phyloP scores from a whole-genome alignment of 805 yeast genomes.

The Tetrapisispora namnaoensis region DNA sequence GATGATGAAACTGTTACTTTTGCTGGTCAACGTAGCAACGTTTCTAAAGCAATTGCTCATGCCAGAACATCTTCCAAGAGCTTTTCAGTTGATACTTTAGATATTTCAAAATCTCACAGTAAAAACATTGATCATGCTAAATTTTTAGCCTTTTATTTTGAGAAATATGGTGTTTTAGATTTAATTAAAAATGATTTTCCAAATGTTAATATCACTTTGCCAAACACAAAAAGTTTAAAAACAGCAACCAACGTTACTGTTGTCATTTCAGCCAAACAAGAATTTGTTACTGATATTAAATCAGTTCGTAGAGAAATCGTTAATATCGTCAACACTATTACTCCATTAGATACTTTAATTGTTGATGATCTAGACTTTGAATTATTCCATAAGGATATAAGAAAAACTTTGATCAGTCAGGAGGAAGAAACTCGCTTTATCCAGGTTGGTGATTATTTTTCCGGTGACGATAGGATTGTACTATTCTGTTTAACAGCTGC shows the following conservation, averaged over 20 bases:
- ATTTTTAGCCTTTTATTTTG: conserved; percentile 58
- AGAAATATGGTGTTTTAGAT: conserved; percentile 39
- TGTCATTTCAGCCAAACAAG: conserved; percentile 48
- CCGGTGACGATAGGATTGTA: conserved; percentile 40
- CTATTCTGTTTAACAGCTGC: conserved; percentile 42
- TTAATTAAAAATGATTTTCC: conserved; percentile 32
- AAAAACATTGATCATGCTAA: conserved; percentile 69
- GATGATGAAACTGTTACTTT: conserved; percentile 46
- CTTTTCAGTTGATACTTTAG: conserved; percentile 56
- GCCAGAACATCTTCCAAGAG: conserved; percentile 54
- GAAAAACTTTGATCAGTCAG: conserved; percentile 15
- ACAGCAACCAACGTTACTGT: conserved; percentile 42
- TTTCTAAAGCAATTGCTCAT: conserved; percentile 50
- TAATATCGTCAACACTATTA: conserved; percentile 55
- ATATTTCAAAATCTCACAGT: conserved; percentile 83
- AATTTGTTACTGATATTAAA: conserved; percentile 42
- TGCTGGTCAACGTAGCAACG: conserved; percentile 51
- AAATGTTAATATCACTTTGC: conserved; percentile 39
- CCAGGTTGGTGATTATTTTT: conserved; percentile 42
- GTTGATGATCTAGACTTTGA: conserved; percentile 55
- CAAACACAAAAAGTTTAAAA: conserved; percentile 38
- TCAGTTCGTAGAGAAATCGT: conserved; percentile 65
- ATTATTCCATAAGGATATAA: conserved; percentile 24
- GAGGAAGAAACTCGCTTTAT: conserved; percentile 44
- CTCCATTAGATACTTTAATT: conserved; percentile 53